Conservation (phyloP, 371 early-diverging fungal genomes). For the Nematocida parisii region DNA sequence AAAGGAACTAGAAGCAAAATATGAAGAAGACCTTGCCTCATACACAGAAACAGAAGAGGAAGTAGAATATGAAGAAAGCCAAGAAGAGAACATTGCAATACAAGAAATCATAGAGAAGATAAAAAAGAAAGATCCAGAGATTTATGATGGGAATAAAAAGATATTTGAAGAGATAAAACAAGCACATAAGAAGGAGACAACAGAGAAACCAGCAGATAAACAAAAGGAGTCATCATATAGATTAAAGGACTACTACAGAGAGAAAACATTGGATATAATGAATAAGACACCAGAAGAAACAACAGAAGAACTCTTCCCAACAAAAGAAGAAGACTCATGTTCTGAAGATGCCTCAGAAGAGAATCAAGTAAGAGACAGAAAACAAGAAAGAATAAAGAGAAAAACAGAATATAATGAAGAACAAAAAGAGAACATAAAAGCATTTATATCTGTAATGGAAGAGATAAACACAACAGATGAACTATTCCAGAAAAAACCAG, state of each 20-base stretch:
- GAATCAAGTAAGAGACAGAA: background rate
- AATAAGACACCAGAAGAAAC: background rate
- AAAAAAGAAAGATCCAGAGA: constrained; percentile 34
- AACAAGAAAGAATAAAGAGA: background rate
- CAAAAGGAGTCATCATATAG: constrained; percentile 1
- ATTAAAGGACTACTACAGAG: constrained; percentile 51
- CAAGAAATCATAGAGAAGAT: constrained; percentile 33
- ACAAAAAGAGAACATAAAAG: constrained; percentile 21
- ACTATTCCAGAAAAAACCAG: constrained; percentile 19
- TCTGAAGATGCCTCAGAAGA: background rate
- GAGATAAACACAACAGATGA: background rate
- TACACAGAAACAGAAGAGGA: constrained; percentile 34
- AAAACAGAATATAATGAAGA: constrained; percentile 22
- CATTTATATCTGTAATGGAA: constrained; percentile 1
- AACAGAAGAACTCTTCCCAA: background rate
- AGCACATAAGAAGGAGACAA: background rate
- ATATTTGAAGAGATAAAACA: constrained; percentile 18
- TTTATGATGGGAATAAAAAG: constrained; percentile 11
- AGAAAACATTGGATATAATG: constrained; percentile 20
- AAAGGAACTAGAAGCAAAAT: constrained; percentile 43
- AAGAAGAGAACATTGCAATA: constrained; percentile 35
- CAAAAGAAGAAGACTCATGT: background rate
- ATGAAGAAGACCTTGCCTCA: constrained; percentile 8
- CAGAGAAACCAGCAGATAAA: background rate
- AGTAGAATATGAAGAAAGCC: constrained; percentile 26